Percentiles rank a stretch among this genome's conserved stretches.
Evolutionary conservation across 768 basidiomycete species (phyloP).

Genomic region (Trametes cinnabarina): DNA sequence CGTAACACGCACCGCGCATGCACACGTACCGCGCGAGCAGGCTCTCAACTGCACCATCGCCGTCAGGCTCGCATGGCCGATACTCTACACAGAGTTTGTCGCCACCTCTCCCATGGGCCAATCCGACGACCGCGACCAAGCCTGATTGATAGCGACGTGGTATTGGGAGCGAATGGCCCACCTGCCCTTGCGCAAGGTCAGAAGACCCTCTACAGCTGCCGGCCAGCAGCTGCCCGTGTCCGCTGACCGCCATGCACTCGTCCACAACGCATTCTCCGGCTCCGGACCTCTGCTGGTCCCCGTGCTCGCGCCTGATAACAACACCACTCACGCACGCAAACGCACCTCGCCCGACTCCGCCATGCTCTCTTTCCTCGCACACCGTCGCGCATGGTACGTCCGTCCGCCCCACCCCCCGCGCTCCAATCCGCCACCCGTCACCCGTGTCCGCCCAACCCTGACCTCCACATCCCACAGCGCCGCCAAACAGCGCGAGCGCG

Average conservation of each 20-base stretch:
- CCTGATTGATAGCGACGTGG: no score
- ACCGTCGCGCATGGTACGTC: conserved; percentile 27
- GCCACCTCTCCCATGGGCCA: conserved; percentile 5
- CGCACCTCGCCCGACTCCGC: conserved; percentile 6
- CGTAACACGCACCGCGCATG: no score
- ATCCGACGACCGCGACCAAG: no score
- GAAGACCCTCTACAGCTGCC: no score
- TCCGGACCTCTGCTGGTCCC: background rate
- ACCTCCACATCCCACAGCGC: conserved; percentile 7
- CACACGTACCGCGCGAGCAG: no score
- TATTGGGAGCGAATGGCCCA: no score
- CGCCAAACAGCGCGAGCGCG: conserved; percentile 26
- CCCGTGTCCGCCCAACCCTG: background rate
- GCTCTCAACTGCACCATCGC: conserved; percentile 1
- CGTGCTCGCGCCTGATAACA: background rate
- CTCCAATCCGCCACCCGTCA: no score
- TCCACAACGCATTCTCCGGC: no score
- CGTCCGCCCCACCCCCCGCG: background rate
- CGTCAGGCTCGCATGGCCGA: conserved; percentile 3
- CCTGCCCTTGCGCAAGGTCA: no score
- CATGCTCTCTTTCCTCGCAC: conserved; percentile 24
- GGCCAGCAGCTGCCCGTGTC: no score
- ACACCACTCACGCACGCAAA: background rate
- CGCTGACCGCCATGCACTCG: no score
- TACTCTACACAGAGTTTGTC: no score